Evolutionary conservation across 768 basidiomycete genomes (phyloP), one percentile per base, ranked within the genome.

Genomic region (Phylloporus sp.): DNA sequence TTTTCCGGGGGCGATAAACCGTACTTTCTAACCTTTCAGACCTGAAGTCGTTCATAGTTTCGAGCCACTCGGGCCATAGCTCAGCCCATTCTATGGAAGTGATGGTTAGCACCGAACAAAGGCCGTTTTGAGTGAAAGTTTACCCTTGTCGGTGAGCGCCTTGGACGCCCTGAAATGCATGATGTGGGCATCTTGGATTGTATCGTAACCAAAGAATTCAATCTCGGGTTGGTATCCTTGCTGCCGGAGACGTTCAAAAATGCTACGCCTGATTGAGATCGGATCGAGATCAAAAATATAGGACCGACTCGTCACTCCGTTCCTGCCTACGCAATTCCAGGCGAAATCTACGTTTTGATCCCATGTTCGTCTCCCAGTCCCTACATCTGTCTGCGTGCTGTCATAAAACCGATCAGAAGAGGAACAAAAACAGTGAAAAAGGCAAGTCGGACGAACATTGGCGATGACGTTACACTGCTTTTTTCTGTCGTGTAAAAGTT

Each of bases 71-170:
- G 6, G 44, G 49, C 36, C 27, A 31, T 17, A 50, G 32, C 3
- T 2, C 11, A 0, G 9, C 21, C 53, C 50, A 55, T 10, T 44
- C 53, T 54, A 10, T 15, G 11, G 15, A 3, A 20, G 1, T 14
- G 7, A 31, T 6, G 7, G 5, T 46, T 17, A 44, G 15, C n/a
- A 15, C 14, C 10, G 2, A 15, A 21, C 14, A 9, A 34, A 18
- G 28, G 9, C 21, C 4, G 26, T 39, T 14, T 29, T 6, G 27
- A 5, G 1, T 7, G 15, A 24, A 20, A 42, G 17, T 36, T 18
- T 8, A 51, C 55, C 53, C 32, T 27, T 46, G 37, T 53, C 33
- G 0, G 44, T 50, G 11, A 57, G 46, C 8, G 48, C 38, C 14
- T 47, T 42, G 31, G 38, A 41, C 14, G 31, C 37, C 38, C 17